These are phyloP conservation scores for Candida maltosa DNA, from an alignment of 805 yeast species.

Conservation along the genomic window DNA sequence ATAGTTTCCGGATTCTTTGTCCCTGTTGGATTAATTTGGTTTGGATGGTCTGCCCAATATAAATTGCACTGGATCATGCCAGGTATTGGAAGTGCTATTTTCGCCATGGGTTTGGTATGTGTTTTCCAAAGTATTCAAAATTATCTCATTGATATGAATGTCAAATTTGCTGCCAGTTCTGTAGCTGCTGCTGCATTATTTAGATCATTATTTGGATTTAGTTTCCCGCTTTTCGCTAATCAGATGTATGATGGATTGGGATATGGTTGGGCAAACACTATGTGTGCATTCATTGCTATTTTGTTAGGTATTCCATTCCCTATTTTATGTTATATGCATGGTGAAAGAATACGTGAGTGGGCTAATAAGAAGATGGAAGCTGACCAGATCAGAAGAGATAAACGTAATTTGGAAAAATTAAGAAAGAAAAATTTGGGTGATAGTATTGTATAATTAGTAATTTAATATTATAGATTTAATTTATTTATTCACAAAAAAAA, in stretches of 20 bases:
- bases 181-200: constrained; percentile 42
- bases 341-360: constrained; percentile 33
- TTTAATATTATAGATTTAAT: neutral
- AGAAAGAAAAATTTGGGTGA: constrained; percentile 8
- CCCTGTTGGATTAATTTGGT: constrained; percentile 36
- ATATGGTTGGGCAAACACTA: constrained; percentile 41
- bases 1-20: constrained; percentile 28
- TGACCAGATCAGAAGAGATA: constrained; percentile 20
- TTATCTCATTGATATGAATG: constrained; percentile 38
- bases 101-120: constrained; percentile 34
- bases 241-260: constrained; percentile 30
- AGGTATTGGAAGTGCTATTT: constrained; percentile 31
- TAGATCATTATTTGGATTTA: constrained; percentile 35
- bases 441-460: constrained; percentile 2
- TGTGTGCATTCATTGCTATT: constrained; percentile 33
- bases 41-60: constrained; percentile 38
- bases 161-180: constrained; percentile 33
- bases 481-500: neutral
- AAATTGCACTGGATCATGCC: constrained; percentile 39
- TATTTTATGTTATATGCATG: constrained; percentile 30
- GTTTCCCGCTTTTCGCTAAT: constrained; percentile 36
- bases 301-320: constrained; percentile 39
- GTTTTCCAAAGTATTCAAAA: constrained; percentile 37
- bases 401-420: constrained; percentile 15
- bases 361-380: constrained; percentile 25